phyloP scores from a whole-genome alignment of 495 filamentous ascomycete species.

The Aspergillus heteromorphus region DNA sequence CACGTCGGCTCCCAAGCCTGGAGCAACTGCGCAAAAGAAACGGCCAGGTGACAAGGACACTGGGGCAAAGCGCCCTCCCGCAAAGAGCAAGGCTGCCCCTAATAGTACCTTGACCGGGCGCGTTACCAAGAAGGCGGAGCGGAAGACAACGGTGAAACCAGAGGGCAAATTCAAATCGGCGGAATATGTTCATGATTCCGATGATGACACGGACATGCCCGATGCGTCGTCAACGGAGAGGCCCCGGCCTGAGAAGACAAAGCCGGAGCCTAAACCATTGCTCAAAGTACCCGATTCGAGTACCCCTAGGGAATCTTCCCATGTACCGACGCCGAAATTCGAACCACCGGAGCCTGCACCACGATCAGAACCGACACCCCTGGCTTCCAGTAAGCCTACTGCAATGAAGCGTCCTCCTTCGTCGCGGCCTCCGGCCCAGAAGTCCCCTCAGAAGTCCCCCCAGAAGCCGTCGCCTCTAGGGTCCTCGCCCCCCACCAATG shows the following conservation, averaged over 20 bases:
- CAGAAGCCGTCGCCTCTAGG: constrained; percentile 70
- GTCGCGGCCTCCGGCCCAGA: constrained; percentile 34
- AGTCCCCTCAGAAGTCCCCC: constrained; percentile 54
- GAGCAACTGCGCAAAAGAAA: constrained; percentile 50
- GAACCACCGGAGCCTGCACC: constrained; percentile 7
- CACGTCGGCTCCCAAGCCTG: constrained; percentile 50
- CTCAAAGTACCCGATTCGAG: constrained; percentile 14
- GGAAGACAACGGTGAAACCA: constrained; percentile 39
- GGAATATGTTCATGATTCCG: constrained; percentile 71
- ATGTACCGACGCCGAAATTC: constrained; percentile 16
- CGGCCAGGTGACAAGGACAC: constrained; percentile 57
- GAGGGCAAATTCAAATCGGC: constrained; percentile 59
- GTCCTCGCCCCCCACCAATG: constrained; percentile 71
- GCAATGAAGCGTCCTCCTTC: constrained; percentile 34
- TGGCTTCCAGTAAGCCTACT: constrained; percentile 20
- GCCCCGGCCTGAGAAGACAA: constrained; percentile 24
- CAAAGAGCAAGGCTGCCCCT: constrained; percentile 48
- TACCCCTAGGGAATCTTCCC: constrained; percentile 11
- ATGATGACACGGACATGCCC: constrained; percentile 56
- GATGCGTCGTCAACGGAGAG: constrained; percentile 32
- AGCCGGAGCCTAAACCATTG: constrained; percentile 13
- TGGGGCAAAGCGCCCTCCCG: constrained; percentile 51
- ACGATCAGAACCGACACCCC: constrained; percentile 12
- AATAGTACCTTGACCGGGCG: constrained; percentile 47
- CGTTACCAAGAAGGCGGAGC: constrained; percentile 45